Percentiles rank a stretch among this genome's conserved stretches.
phyloP scores from a whole-genome alignment of 169 alveolate genomes.

The Fabrea salina region DNA sequence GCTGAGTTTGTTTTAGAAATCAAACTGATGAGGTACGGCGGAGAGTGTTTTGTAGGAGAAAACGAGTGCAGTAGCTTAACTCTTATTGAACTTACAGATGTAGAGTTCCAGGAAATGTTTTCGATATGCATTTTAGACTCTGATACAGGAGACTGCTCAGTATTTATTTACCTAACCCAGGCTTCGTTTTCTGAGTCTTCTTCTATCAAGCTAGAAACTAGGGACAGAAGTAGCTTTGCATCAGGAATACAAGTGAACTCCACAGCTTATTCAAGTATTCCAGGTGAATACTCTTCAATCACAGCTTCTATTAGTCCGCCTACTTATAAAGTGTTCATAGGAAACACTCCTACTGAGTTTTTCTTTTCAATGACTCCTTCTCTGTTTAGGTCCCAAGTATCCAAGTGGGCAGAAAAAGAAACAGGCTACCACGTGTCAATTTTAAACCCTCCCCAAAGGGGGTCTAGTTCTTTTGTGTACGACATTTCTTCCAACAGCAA shows the following conservation, averaged over 20 bases:
- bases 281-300: not conserved
- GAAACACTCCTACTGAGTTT: not conserved
- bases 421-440: slow-evolving; percentile 33
- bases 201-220: too few relatives aligned
- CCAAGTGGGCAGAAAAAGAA: not conserved
- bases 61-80: too few relatives aligned
- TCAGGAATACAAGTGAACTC: not conserved
- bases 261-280: not conserved
- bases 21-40: not conserved
- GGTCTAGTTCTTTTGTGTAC: not conserved
- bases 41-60: not conserved
- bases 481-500: not conserved
- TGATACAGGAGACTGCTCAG: too few relatives aligned
- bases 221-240: too few relatives aligned
- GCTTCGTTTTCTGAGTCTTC: too few relatives aligned
- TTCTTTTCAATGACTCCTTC: slow-evolving; percentile 6
- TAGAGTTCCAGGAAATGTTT: too few relatives aligned
- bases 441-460: not conserved
- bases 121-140: too few relatives aligned
- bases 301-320: too few relatives aligned
- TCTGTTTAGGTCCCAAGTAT: not conserved
- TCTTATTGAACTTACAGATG: too few relatives aligned
- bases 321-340: not conserved
- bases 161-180: too few relatives aligned
- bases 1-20: not conserved